These are phyloP conservation scores for Dissophora globulifera DNA, from an alignment of 192 early-diverging fungal genomes.

Conservation along the genomic window DNA sequence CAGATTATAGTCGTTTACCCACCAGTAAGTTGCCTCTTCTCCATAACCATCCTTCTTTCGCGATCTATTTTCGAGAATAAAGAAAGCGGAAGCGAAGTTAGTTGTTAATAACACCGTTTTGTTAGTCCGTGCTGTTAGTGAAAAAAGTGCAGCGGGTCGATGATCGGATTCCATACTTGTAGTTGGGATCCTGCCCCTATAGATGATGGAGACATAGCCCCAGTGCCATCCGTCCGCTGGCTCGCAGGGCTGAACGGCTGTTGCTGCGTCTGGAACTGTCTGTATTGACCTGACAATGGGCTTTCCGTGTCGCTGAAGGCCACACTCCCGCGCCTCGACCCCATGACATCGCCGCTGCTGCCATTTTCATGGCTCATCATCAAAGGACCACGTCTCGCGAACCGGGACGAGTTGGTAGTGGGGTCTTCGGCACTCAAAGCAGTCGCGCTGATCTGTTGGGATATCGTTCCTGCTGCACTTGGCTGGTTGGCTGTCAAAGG, in stretches of 20 bases:
- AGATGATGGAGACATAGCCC: not conserved
- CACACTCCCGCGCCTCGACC: conserved; percentile 23
- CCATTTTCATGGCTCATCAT: conserved; percentile 17
- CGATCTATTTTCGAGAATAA: conserved; percentile 34
- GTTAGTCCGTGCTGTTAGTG: no score
- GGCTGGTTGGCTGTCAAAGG: not conserved
- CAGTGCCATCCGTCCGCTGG: conserved; percentile 13
- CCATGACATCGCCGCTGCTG: not conserved
- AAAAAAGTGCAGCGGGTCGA: no score
- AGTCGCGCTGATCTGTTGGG: not conserved
- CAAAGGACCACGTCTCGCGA: conserved; percentile 38
- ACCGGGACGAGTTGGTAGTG: conserved; percentile 16
- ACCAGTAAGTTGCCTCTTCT: conserved; percentile 60
- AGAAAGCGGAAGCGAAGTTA: not conserved
- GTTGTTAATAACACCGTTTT: no score
- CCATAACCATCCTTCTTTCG: conserved; percentile 65
- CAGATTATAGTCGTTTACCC: no score
- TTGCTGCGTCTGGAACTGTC: conserved; percentile 11
- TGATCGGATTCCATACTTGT: no score
- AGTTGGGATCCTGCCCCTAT: conserved; percentile 5
- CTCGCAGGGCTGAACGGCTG: conserved; percentile 18
- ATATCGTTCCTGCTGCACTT: not conserved
- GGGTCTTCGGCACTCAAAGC: conserved; percentile 1
- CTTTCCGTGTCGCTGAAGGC: conserved; percentile 14
- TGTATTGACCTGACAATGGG: not conserved